Conservation (phyloP, 441 rosid species). For the Populus hybrid region DNA sequence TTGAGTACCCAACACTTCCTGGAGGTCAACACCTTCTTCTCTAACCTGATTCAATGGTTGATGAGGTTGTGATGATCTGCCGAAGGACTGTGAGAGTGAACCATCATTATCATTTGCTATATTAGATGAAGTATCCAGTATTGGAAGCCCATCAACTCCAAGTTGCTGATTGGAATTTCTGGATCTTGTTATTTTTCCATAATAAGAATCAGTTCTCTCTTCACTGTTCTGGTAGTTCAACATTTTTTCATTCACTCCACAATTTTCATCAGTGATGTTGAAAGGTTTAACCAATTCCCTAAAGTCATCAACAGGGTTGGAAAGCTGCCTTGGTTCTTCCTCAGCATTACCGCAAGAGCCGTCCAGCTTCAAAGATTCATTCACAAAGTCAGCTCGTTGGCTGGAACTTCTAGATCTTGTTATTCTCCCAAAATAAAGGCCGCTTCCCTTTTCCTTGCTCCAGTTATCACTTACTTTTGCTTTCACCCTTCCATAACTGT, state of each 20-base stretch:
- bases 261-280: conserved; percentile 2
- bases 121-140: conserved; percentile 7
- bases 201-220: conserved; percentile 10
- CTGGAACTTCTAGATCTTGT: conserved; percentile 42
- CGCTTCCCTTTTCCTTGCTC: conserved; percentile 34
- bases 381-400: conserved; percentile 26
- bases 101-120: conserved; percentile 10
- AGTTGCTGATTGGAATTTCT: conserved; percentile 4
- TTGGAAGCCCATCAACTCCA: conserved; percentile 5
- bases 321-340: conserved; percentile 19
- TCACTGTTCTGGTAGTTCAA: conserved; percentile 6
- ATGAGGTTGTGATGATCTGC: conserved; percentile 16
- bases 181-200: conserved; percentile 16
- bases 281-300: conserved; percentile 11
- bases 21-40: conserved; percentile 20
- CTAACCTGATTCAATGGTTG: conserved; percentile 17
- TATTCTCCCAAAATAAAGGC: conserved; percentile 27
- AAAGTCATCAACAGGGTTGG: not conserved
- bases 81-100: conserved; percentile 8
- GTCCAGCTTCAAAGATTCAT: conserved; percentile 24
- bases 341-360: conserved; percentile 15
- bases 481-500: conserved; percentile 27
- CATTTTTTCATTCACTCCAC: conserved; percentile 12
- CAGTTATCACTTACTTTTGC: conserved; percentile 23
- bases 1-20: conserved; percentile 18